Evolutionary conservation across 257 asterid genomes (phyloP), one percentile per base, ranked within the genome.

Genomic region (Handroanthus guayacan): DNA sequence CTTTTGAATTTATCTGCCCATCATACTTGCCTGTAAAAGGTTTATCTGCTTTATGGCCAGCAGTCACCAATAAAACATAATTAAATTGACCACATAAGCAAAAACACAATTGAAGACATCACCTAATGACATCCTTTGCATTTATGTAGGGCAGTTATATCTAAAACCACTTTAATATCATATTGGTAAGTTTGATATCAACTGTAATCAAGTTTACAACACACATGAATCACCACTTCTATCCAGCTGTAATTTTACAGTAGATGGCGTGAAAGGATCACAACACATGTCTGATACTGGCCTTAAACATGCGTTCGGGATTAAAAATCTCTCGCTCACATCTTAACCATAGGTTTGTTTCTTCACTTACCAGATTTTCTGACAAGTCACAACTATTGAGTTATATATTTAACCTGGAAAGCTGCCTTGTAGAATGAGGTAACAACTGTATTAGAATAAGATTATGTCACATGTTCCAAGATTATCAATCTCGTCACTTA

Each of bases 21-120:
- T 67, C 41, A 67, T 16, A 72, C 68, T 12, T 52, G 64, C 78
- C 39, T 31, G 64, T 3, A 36, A 18, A 37, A 52, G 50, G 12
- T 58, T 58, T 61, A 43, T 74, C 57, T 38, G 17, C 75, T 14
- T 57, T 61, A 37, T 43, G 65, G 47, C 39, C 13, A 47, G 54
- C 51, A 50, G 31, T 67, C 66, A 72, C 31, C 62, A 57, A 45
- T 56, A 38, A 9, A 50, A 44, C 75, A 67, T 48, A 14, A 11
- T 12, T 3, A 69, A 62, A 70, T 39, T 39, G 31, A 66, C 17
- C 44, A 70, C 9, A 39, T n/a, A 31, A 37, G 57, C 12, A 41
- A 50, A 57, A 77, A 61, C 36, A 34, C 18, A 61, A 16, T 36
- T 62, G 16, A 50, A 14, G 39, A 14, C 44, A 58, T 37, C 14